Percentiles rank a stretch among this genome's conserved stretches.
Evolutionary conservation across 345 rosid species (phyloP).

Genomic region (Syzygium aqueum): DNA sequence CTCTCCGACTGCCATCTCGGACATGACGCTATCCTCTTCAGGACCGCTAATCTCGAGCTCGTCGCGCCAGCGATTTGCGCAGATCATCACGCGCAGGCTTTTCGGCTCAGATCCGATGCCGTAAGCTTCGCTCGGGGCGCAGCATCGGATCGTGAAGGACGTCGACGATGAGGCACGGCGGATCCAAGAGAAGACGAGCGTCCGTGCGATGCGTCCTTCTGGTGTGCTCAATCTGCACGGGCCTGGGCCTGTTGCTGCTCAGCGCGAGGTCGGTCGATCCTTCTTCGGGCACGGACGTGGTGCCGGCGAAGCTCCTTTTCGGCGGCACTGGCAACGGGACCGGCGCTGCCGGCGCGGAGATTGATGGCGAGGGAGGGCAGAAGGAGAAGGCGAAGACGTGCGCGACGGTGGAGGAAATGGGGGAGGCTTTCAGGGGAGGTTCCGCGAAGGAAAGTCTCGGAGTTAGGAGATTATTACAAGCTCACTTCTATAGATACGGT

Average conservation of each 20-base stretch:
- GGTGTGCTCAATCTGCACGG: slow-evolving; percentile 25
- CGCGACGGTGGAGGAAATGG: slow-evolving; percentile 96
- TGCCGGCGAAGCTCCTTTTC: neutral
- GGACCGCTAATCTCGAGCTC: neutral
- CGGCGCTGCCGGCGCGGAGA: neutral
- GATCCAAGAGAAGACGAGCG: slow-evolving; percentile 38
- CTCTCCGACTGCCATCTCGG: neutral
- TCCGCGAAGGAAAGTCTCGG: slow-evolving; percentile 53
- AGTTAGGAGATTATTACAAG: slow-evolving; percentile 45
- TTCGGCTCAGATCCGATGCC: neutral
- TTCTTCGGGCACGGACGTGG: slow-evolving; percentile 7
- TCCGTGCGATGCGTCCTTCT: slow-evolving; percentile 31
- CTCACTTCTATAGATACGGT: slow-evolving; percentile 62
- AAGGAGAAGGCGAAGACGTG: slow-evolving; percentile 19
- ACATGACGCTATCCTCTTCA: neutral
- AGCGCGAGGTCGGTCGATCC: slow-evolving; percentile 48
- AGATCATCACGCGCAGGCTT: neutral
- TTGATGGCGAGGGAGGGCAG: slow-evolving; percentile 2
- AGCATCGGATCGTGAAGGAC: neutral
- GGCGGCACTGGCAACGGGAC: neutral
- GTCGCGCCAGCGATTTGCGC: neutral
- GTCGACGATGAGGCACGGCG: slow-evolving; percentile 3
- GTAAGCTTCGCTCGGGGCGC: neutral
- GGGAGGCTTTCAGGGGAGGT: slow-evolving; percentile 47
- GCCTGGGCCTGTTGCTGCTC: slow-evolving; percentile 39